Percentiles rank a stretch among this genome's conserved stretches.
Conservation (phyloP, 108 stramenopile species). For the Schizochytrium sp. region DNA sequence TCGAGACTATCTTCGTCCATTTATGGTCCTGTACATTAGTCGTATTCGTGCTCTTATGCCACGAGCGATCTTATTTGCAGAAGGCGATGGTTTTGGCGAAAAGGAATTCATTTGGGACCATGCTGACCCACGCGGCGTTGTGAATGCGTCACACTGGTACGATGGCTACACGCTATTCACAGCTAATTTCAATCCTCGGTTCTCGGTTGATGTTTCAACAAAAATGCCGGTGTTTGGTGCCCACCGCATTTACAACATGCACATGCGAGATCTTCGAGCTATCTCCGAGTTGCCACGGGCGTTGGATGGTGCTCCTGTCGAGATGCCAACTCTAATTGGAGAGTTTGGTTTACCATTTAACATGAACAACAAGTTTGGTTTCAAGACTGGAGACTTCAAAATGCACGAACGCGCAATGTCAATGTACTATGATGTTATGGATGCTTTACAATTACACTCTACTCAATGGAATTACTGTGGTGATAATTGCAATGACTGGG, state of each 20-base stretch:
- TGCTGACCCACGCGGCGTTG: conserved; percentile 35
- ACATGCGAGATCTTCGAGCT: not conserved
- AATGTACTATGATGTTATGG: conserved; percentile 60
- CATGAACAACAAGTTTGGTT: conserved; percentile 61
- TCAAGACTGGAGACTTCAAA: conserved; percentile 19
- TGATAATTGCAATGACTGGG: conserved; percentile 51
- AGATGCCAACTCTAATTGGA: conserved; percentile 57
- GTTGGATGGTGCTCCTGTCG: conserved; percentile 11
- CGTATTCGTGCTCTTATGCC: conserved; percentile 56
- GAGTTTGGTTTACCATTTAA: conserved; percentile 58
- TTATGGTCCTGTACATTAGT: conserved; percentile 60
- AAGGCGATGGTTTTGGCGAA: conserved; percentile 59
- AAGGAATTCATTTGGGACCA: conserved; percentile 47
- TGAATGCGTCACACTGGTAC: conserved; percentile 59
- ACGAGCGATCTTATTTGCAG: conserved; percentile 41
- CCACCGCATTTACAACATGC: not conserved
- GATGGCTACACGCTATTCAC: conserved; percentile 44
- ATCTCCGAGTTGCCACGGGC: conserved; percentile 55
- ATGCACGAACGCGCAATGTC: conserved; percentile 56
- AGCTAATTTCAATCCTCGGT: conserved; percentile 45
- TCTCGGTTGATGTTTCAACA: conserved; percentile 46
- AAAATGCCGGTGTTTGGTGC: conserved; percentile 38
- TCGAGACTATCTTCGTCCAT: conserved; percentile 45
- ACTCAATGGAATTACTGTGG: conserved; percentile 51
- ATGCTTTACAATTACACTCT: conserved; percentile 52